Conservation (phyloP, 805 yeast species). For the Torulaspora franciscae region DNA sequence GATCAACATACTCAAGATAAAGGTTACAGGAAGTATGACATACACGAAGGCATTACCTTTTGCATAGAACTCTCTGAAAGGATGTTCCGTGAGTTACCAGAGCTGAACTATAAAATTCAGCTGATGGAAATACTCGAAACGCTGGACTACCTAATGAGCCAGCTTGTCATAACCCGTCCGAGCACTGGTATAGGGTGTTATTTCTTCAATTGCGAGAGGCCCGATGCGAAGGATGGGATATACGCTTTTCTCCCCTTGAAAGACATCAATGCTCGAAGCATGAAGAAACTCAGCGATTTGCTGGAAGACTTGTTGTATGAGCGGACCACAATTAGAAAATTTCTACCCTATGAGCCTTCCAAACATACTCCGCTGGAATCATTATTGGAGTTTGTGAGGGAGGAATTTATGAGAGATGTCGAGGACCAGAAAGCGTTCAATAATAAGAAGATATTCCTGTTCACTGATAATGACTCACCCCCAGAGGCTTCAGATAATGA, state of each 20-base stretch:
- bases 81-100: conserved; percentile 38
- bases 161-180: conserved; percentile 59
- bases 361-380: conserved; percentile 35
- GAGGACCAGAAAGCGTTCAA: conserved; percentile 44
- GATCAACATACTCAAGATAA: background rate
- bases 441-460: conserved; percentile 57
- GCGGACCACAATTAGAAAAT: conserved; percentile 26
- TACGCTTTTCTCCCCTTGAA: conserved; percentile 47
- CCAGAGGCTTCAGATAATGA: conserved; percentile 39
- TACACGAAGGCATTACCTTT: conserved; percentile 60
- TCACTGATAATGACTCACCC: conserved; percentile 75
- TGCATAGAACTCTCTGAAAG: conserved; percentile 53
- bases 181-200: conserved; percentile 73
- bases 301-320: conserved; percentile 41
- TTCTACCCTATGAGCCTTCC: conserved; percentile 32
- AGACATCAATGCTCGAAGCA: conserved; percentile 51
- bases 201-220: conserved; percentile 46
- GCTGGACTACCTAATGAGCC: conserved; percentile 57
- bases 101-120: conserved; percentile 38
- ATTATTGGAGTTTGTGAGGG: conserved; percentile 49
- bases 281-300: conserved; percentile 51
- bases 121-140: conserved; percentile 51
- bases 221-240: conserved; percentile 42
- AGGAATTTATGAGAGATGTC: conserved; percentile 46
- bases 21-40: conserved; percentile 36